Conservation (phyloP, 2,329 filamentous ascomycete species). For the Graphilbum sp. region DNA sequence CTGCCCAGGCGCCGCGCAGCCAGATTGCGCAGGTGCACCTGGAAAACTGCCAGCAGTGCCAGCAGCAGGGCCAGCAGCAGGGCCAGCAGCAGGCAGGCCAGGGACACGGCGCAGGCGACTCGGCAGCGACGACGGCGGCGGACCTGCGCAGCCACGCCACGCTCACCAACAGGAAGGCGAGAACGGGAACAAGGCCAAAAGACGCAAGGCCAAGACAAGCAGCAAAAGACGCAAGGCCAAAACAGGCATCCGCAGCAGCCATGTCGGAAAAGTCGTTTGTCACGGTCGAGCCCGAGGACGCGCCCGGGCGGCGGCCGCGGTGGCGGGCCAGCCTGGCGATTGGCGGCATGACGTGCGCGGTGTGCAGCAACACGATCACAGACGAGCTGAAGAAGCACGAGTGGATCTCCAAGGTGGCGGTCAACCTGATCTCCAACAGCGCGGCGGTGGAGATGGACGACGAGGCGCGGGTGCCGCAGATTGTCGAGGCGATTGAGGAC, state of each 20-base stretch:
- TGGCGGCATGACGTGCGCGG: slow-evolving; percentile 58
- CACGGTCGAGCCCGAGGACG: slow-evolving; percentile 18
- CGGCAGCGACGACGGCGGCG: background rate
- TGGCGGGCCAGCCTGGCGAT: slow-evolving; percentile 42
- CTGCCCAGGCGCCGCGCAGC: background rate
- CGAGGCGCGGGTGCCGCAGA: slow-evolving; percentile 24
- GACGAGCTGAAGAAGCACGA: slow-evolving; percentile 38
- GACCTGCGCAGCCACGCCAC: background rate
- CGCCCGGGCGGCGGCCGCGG: slow-evolving; percentile 13
- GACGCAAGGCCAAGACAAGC: too few species aligned
- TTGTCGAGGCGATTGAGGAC: slow-evolving; percentile 40
- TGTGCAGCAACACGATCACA: slow-evolving; percentile 49
- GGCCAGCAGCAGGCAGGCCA: background rate
- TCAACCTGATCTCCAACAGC: slow-evolving; percentile 53
- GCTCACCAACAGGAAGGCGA: background rate
- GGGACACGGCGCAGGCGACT: background rate
- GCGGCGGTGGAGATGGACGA: slow-evolving; percentile 42
- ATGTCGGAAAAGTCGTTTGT: slow-evolving; percentile 15
- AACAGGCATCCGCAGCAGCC: too few species aligned
- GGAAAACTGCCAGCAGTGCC: slow-evolving; percentile 26
- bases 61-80: slow-evolving; percentile 5
- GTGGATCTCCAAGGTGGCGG: slow-evolving; percentile 39
- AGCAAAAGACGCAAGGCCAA: too few species aligned
- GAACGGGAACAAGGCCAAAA: background rate
- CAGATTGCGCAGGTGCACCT: slow-evolving; percentile 18